Conservation (phyloP, 2,329 filamentous ascomycete species). For the Ustulina deusta region DNA sequence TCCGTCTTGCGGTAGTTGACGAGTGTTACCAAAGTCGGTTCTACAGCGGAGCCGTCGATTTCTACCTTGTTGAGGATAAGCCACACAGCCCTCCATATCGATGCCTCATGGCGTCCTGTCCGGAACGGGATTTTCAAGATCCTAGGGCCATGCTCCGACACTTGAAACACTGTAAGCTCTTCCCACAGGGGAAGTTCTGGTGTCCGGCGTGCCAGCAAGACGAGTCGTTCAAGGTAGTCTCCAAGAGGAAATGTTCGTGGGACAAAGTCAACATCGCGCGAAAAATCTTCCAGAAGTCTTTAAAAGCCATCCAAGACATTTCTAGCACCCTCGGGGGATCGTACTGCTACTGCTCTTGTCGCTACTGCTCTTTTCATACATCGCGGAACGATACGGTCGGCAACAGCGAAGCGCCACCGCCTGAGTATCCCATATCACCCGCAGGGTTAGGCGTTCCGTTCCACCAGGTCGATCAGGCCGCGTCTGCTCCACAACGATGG, state of each 20-base stretch:
- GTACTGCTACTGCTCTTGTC: background rate
- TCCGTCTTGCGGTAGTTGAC: constrained; percentile 33
- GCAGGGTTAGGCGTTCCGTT: background rate
- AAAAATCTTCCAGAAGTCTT: constrained; percentile 12
- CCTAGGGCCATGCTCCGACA: constrained; percentile 39
- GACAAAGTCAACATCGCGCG: constrained; percentile 18
- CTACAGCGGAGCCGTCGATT: constrained; percentile 32
- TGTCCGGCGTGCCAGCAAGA: constrained; percentile 38
- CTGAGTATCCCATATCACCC: background rate
- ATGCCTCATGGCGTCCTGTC: constrained; percentile 42
- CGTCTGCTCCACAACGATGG: background rate
- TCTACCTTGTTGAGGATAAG: constrained; percentile 35
- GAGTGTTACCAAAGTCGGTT: constrained; percentile 40
- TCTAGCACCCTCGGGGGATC: background rate
- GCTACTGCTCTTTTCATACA: background rate
- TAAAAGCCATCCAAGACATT: background rate
- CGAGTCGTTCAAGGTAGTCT: constrained; percentile 33
- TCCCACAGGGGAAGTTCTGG: constrained; percentile 34
- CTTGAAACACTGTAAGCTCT: constrained; percentile 36
- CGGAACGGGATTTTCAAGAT: constrained; percentile 30
- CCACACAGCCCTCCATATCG: constrained; percentile 18
- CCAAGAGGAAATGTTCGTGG: constrained; percentile 40
- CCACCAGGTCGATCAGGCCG: background rate
- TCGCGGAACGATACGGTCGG: background rate
- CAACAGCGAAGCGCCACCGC: background rate